A percentile compares a stretch with the other conserved stretches of the same genome.
Evolutionary conservation across 805 yeast species (phyloP).

Genomic region (Maudiozyma serrabonitensis): DNA sequence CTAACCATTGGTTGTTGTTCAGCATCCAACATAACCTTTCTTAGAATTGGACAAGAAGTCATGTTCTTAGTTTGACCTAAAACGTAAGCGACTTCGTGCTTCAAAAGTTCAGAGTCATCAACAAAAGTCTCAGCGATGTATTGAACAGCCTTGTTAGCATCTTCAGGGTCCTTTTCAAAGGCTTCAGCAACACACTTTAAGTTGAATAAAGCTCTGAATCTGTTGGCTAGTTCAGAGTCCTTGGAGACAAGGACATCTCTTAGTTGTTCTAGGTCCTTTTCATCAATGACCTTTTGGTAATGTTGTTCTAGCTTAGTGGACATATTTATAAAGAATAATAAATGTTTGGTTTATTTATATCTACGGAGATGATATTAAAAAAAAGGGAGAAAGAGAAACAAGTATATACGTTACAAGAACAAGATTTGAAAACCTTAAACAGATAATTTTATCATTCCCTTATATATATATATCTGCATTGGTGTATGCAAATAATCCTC

Average conservation of each 20-base stretch:
- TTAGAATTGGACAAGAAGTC: constrained; percentile 64
- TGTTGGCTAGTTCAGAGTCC: constrained; percentile 62
- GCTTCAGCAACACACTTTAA: constrained; percentile 80
- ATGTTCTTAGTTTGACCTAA: constrained; percentile 89
- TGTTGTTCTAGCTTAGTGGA: constrained; percentile 31
- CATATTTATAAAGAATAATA: constrained; percentile 12
- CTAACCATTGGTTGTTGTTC: constrained; percentile 92
- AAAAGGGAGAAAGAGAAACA: no score
- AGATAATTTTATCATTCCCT: no score
- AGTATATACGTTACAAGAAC: no score
- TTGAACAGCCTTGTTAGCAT: constrained; percentile 60
- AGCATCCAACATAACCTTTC: constrained; percentile 55
- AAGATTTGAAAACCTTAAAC: no score
- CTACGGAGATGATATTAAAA: no score
- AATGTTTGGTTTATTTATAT: neutral
- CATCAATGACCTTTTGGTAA: constrained; percentile 30
- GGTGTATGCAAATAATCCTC: no score
- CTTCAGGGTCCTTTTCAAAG: constrained; percentile 38
- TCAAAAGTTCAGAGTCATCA: constrained; percentile 79
- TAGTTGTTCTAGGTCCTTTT: constrained; percentile 47
- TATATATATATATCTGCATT: no score
- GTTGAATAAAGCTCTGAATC: constrained; percentile 92
- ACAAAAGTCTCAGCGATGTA: constrained; percentile 78
- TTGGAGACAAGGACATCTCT: constrained; percentile 62
- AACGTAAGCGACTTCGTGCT: constrained; percentile 96